Percentiles rank a stretch among this genome's conserved stretches.
These are phyloP conservation scores for Talaromyces marneffei DNA, from an alignment of 2,329 filamentous ascomycete genomes.

Conservation along the genomic window DNA sequence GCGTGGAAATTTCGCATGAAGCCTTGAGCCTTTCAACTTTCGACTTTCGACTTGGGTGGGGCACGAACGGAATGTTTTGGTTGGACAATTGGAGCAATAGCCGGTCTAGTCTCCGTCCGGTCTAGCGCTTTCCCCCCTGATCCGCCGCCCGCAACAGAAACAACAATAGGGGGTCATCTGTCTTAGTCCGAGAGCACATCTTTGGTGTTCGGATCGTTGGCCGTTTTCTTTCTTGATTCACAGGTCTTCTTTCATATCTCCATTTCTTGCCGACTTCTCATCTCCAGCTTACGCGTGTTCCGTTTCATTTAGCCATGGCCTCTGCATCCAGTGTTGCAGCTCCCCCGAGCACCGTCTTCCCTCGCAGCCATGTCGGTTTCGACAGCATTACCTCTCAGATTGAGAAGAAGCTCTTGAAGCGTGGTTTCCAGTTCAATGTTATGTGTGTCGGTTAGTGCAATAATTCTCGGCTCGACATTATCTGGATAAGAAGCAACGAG, in stretches of 20 bases:
- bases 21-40: not conserved
- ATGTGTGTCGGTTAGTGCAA: constrained; percentile 88
- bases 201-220: not conserved
- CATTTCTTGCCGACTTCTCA: not conserved
- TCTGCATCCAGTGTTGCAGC: constrained; percentile 51
- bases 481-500: not conserved
- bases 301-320: constrained; percentile 54
- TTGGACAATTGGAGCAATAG: constrained; percentile 8
- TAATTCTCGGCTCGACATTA: not conserved
- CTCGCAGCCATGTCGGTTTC: constrained; percentile 98
- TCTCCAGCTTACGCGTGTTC: not conserved
- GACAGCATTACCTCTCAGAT: constrained; percentile 99
- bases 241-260: not conserved
- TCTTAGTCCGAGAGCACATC: not conserved
- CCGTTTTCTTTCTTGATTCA: not conserved
- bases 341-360: constrained; percentile 58
- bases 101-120: constrained; percentile 26
- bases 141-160: constrained; percentile 11
- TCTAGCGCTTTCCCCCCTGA: constrained; percentile 26
- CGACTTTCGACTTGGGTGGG: not conserved
- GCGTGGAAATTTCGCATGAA: constrained; percentile 5
- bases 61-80: not conserved
- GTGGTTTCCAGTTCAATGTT: constrained; percentile 99
- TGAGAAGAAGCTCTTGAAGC: constrained; percentile 98
- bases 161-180: constrained; percentile 10